Percentiles rank a stretch among this genome's conserved stretches.
phyloP scores from a whole-genome alignment of 2,329 filamentous ascomycete genomes.

The Nigrospora osmanthi region DNA sequence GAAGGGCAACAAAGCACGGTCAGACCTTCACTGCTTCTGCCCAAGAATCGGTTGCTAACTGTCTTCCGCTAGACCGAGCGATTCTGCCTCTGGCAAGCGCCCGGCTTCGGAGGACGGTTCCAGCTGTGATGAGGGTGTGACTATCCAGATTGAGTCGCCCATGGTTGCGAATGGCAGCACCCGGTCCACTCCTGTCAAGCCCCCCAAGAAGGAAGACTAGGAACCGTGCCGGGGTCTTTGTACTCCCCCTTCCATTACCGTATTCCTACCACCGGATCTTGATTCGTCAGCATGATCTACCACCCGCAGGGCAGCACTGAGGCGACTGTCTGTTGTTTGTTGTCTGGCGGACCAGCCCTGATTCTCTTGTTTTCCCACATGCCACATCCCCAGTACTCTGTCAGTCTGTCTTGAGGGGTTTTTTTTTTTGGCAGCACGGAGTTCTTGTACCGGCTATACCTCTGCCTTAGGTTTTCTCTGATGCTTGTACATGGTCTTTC shows the following conservation, averaged over 20 bases:
- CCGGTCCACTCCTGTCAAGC: slow-evolving; percentile 40
- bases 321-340: slow-evolving; percentile 7
- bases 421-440: slow-evolving; percentile 3
- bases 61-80: slow-evolving; percentile 25
- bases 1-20: too few relatives aligned
- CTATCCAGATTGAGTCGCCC: slow-evolving; percentile 43
- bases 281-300: slow-evolving; percentile 4
- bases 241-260: slow-evolving; percentile 18
- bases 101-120: slow-evolving; percentile 36
- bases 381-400: neutral
- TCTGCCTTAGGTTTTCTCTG: neutral
- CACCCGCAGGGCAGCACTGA: slow-evolving; percentile 1
- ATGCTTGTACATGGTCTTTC: neutral
- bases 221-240: slow-evolving; percentile 18
- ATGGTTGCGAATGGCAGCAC: slow-evolving; percentile 34
- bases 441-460: slow-evolving; percentile 3
- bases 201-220: slow-evolving; percentile 30
- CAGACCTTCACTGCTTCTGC: neutral
- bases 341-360: neutral
- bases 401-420: slow-evolving; percentile 1
- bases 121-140: slow-evolving; percentile 41
- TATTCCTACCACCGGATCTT: slow-evolving; percentile 6
- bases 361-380: slow-evolving; percentile 1
- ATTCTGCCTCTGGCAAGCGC: slow-evolving; percentile 28
- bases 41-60: slow-evolving; percentile 1